These are phyloP conservation scores for Phytomonas francai DNA, from an alignment of 208 protist species.

Conservation along the genomic window DNA sequence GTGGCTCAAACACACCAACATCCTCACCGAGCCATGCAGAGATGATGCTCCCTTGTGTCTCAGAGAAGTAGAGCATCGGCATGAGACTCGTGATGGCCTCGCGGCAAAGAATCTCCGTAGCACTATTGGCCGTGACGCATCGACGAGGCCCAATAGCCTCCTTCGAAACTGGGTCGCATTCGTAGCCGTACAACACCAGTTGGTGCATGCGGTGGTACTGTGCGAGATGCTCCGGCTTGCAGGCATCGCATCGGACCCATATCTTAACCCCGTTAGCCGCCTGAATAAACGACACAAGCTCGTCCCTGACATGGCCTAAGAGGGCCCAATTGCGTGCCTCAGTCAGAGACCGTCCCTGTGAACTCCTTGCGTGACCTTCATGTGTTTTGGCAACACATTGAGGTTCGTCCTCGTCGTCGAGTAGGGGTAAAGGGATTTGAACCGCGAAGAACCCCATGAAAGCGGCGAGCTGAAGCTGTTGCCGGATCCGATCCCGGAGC, in stretches of 20 bases:
- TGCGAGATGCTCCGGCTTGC: slow-evolving; percentile 29
- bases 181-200: slow-evolving; percentile 45
- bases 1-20: slow-evolving; percentile 59
- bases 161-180: not conserved
- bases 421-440: slow-evolving; percentile 58
- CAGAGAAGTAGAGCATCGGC: slow-evolving; percentile 48
- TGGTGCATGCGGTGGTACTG: slow-evolving; percentile 44
- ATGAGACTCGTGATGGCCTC: slow-evolving; percentile 26
- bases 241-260: slow-evolving; percentile 73
- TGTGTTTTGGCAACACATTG: slow-evolving; percentile 9
- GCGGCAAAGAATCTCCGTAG: slow-evolving; percentile 6
- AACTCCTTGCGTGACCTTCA: not conserved
- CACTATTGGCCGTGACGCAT: slow-evolving; percentile 6
- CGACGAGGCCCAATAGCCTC: not conserved
- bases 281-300: slow-evolving; percentile 26
- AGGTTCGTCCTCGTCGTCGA: slow-evolving; percentile 5
- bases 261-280: slow-evolving; percentile 23
- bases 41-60: slow-evolving; percentile 17
- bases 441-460: slow-evolving; percentile 68
- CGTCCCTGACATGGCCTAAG: slow-evolving; percentile 28
- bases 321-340: slow-evolving; percentile 18
- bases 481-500: slow-evolving; percentile 15
- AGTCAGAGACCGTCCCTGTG: not conserved
- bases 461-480: slow-evolving; percentile 59
- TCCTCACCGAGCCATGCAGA: slow-evolving; percentile 80